Base-by-base conservation (phyloP, 768 basidiomycete species). In the Hygrocybe punicea region DNA sequence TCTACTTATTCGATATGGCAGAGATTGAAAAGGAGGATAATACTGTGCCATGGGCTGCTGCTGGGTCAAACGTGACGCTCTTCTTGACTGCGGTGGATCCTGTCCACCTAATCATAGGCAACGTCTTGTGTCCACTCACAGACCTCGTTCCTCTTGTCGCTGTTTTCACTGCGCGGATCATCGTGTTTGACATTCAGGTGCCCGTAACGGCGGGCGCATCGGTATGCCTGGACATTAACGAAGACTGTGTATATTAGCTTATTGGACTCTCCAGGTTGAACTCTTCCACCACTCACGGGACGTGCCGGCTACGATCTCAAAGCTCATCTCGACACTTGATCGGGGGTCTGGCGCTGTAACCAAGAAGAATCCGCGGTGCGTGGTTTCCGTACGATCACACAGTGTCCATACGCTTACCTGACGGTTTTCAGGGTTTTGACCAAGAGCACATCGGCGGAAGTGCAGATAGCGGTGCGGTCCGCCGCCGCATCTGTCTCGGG, bases 251-350 rank as follows among this genome's bases (percentile, higher is more conserved):
- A 5, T 7, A 19, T 9, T 40, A 4, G 10, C 23, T 33, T 24
- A 48, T 44, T 2, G 42, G 29, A 39, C 56, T 23, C 39, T 9
- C 5, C 63, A 91, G 92, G 81, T 98, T 45, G 97, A 99, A 69
- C 74, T 99, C 10, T 98, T 93, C 73, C 92, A 97, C 66, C 95
- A 99, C 66, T 95, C 93, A 1, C 81, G 84, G 42, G 93, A 98
- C 67, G 84, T 96, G 2, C 93, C 97, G 8, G 96, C 93, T 1
- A 91, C 87, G 10, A 82, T 97, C 52, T 83, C 85, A 4, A 92
- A 87, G 62, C 78, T 98, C 25, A 69, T 90, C n/a, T 79, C 87
- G 1, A 86, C 82, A 1, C 71, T 95, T 9, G 96, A 98, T 65
- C 83, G 92, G 53, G 72, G 84, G 1, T 84, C 84, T 2, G 94